phyloP scores from a whole-genome alignment of 1,284 basidiomycete genomes.

The Schizophyllum commune region DNA sequence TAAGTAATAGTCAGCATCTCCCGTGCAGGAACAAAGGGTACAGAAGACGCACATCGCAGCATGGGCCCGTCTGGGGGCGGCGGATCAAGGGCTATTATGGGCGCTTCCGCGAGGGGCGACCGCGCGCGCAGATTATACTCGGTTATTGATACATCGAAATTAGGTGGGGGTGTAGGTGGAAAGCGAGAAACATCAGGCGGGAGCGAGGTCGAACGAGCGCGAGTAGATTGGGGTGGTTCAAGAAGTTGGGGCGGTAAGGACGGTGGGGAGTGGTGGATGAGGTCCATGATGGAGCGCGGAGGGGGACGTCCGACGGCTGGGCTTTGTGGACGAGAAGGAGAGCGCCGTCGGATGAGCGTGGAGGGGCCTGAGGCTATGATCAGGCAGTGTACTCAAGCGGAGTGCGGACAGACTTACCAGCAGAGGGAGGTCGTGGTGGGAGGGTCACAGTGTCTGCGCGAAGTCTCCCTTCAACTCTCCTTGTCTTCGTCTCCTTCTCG shows the following conservation, averaged over 20 bases:
- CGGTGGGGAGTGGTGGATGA: background rate
- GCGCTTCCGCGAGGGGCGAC: background rate
- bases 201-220: background rate
- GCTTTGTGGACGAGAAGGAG: background rate
- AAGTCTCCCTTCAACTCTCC: background rate
- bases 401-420: background rate
- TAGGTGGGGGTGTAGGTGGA: background rate
- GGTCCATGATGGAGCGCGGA: background rate
- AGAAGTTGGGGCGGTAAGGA: background rate
- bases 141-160: background rate
- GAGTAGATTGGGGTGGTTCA: background rate
- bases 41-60: conserved; percentile 41
- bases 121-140: background rate
- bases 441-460: background rate
- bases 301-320: background rate
- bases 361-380: background rate
- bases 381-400: background rate
- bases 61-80: conserved; percentile 23
- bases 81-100: background rate
- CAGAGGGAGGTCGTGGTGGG: background rate
- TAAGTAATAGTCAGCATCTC: conserved; percentile 5
- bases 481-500: background rate
- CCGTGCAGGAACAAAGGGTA: background rate
- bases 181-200: background rate
- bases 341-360: background rate